Conservation (phyloP, 352 stramenopile genomes). For the Pythium brassicae region DNA sequence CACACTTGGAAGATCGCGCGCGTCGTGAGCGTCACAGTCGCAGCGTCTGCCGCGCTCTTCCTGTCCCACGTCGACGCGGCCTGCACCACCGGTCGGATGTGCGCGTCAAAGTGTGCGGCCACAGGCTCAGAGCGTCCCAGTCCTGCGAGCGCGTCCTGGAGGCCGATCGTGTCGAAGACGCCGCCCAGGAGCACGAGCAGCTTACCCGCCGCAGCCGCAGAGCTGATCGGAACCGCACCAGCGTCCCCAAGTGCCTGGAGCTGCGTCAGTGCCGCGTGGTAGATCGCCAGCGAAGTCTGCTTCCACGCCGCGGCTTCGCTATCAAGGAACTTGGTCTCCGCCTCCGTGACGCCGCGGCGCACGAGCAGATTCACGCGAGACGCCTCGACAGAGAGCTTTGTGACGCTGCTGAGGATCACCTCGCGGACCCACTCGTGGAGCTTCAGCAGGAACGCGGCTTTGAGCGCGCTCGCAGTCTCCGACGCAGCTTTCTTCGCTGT, state of each 20-base stretch:
- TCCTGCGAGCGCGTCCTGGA: slow-evolving; percentile 13
- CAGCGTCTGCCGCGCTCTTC: slow-evolving; percentile 7
- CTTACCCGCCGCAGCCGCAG: slow-evolving; percentile 13
- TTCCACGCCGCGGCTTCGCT: slow-evolving; percentile 23
- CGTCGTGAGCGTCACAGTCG: slow-evolving; percentile 17
- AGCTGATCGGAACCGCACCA: not conserved
- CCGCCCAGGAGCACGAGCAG: slow-evolving; percentile 43
- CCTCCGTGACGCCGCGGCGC: slow-evolving; percentile 12
- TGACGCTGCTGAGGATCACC: slow-evolving; percentile 21
- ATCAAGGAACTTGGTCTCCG: slow-evolving; percentile 9
- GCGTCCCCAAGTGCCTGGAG: slow-evolving; percentile 19
- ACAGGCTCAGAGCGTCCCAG: slow-evolving; percentile 5
- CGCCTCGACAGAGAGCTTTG: slow-evolving; percentile 29
- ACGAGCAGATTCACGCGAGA: slow-evolving; percentile 29
- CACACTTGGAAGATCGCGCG: slow-evolving; percentile 30
- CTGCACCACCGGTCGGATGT: slow-evolving; percentile 42
- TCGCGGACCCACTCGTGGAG: slow-evolving; percentile 38
- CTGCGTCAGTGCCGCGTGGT: slow-evolving; percentile 26
- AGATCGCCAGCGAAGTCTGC: slow-evolving; percentile 27
- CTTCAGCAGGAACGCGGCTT: slow-evolving; percentile 22
- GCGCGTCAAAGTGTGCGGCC: slow-evolving; percentile 39
- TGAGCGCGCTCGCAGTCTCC: slow-evolving; percentile 20
- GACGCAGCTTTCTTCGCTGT: slow-evolving; percentile 14
- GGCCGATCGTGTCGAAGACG: slow-evolving; percentile 31
- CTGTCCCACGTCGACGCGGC: slow-evolving; percentile 26